Conservation (phyloP, 805 yeast genomes). For the Monosporozyma yasuniensis region DNA sequence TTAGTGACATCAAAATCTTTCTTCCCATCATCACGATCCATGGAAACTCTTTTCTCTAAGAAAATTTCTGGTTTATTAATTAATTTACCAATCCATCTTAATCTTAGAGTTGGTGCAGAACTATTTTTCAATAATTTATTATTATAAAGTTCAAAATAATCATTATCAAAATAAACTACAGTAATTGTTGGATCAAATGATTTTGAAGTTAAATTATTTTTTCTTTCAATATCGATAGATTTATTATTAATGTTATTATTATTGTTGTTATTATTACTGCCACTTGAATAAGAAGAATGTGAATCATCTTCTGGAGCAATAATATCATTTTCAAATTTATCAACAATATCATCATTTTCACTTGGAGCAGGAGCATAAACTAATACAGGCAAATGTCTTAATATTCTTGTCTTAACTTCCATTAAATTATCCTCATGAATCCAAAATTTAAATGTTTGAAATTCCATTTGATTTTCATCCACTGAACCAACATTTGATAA, state of each 20-base stretch:
- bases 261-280: slow-evolving; percentile 41
- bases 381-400: slow-evolving; percentile 87
- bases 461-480: slow-evolving; percentile 25
- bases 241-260: too few relatives aligned
- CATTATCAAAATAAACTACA: slow-evolving; percentile 80
- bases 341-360: slow-evolving; percentile 27
- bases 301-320: slow-evolving; percentile 20
- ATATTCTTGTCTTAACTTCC: slow-evolving; percentile 94
- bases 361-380: slow-evolving; percentile 46
- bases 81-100: slow-evolving; percentile 87
- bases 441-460: slow-evolving; percentile 84
- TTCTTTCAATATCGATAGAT: too few relatives aligned
- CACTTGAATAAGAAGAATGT: slow-evolving; percentile 32
- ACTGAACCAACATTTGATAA: slow-evolving; percentile 27
- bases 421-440: slow-evolving; percentile 91
- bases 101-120: slow-evolving; percentile 65
- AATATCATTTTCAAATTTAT: slow-evolving; percentile 20
- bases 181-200: slow-evolving; percentile 74
- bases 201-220: slow-evolving; percentile 20
- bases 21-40: slow-evolving; percentile 36
- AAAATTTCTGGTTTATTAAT: slow-evolving; percentile 67
- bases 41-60: slow-evolving; percentile 71
- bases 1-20: slow-evolving; percentile 56
- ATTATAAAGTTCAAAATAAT: slow-evolving; percentile 75
- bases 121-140: slow-evolving; percentile 64